Conservation (phyloP, 257 asterid genomes). For the Nicotiana benthamiana region DNA sequence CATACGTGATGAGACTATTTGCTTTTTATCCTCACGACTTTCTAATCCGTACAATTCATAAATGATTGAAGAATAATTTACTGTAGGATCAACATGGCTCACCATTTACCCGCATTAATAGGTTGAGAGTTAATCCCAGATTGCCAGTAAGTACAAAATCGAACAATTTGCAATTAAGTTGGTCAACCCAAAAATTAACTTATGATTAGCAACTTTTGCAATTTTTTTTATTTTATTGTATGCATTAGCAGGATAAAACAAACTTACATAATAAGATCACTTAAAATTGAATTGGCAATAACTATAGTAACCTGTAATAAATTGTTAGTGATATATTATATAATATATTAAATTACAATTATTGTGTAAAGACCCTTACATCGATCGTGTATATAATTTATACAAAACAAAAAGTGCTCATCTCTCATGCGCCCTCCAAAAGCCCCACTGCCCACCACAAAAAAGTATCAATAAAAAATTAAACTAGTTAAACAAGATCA, state of each 20-base stretch:
- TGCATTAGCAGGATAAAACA: not conserved
- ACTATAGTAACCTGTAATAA: no score
- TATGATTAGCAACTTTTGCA: not conserved
- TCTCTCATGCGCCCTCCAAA: not conserved
- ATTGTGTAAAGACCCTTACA: no score
- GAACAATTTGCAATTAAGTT: not conserved
- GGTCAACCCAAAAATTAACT: not conserved
- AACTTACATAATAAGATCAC: not conserved
- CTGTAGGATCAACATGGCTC: not conserved
- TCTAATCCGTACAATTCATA: not conserved
- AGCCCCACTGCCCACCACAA: no score
- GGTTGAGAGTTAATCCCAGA: not conserved
- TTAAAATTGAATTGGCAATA: no score
- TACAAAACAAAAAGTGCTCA: not conserved
- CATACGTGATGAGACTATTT: not conserved
- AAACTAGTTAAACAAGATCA: not conserved
- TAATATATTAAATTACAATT: no score
- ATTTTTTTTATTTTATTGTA: no score
- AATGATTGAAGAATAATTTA: conserved; percentile 5
- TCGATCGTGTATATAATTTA: no score
- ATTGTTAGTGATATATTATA: no score
- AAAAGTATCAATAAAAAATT: no score
- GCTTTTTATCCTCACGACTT: not conserved
- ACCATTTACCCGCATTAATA: not conserved
- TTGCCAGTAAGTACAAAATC: not conserved